Base-by-base conservation (phyloP, 2,329 filamentous ascomycete species). In the Lecanoromycetidae sp. region DNA sequence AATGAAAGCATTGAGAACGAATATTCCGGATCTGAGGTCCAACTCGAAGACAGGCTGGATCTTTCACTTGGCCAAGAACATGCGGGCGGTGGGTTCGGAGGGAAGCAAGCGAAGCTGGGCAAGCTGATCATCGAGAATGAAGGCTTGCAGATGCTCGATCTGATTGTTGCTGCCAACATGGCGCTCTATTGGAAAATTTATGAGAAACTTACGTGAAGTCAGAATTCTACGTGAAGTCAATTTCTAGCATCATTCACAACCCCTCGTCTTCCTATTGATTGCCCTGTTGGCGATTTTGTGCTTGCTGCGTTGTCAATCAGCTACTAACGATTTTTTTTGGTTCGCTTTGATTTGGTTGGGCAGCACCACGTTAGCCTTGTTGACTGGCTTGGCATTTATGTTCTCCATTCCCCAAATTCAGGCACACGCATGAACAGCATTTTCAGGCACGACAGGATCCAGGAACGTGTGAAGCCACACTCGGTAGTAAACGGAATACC, bases 171-270 rank as follows among this genome's bases (percentile, higher is more conserved):
- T 3, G 84, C 87, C 9, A 95, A 94, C 60, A 77, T 98, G 66
- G 87, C 84, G 1, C 69, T 96, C 13, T 98, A 88, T 86, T 96
- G 90, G 88, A 80, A 80, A 57, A 79, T 84, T 3, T 95, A 87
- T 76, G 52, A 52, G 20, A 54, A 40, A 46, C 5, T 45, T 48
- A 46, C 37, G 32, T 48, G 40, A 51, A 19, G 33, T n/a, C 27
- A 13, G 12, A 5, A 19, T 8, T 1, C 30, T 6, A 5, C 3
- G n/a, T 3, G 3, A 38, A 8, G 19, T 17, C 1, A 3, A n/a
- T 15, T n/a, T 19, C 19, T 30, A 9, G 32, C 9, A 9, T 25
- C 17, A 29, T 20, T 22, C 30, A 39, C 20, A 25, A 35, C 13
- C 13, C 30, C 15, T 8, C 7, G 17, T 13, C 5, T 47, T 10